Evolutionary conservation across 306 rosid genomes (phyloP).

Genomic region (Inga laurina): DNA sequence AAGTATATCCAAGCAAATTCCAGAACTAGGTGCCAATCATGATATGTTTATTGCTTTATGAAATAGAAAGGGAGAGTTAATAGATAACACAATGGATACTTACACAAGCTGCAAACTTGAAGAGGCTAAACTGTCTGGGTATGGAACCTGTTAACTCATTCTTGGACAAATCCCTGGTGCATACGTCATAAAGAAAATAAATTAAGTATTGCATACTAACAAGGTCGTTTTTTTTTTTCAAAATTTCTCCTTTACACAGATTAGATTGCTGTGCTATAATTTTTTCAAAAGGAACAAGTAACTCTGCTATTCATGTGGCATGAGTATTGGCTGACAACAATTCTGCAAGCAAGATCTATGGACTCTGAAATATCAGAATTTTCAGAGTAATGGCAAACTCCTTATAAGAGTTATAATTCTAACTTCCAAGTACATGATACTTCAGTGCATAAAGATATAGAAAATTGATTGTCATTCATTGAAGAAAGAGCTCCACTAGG

Average conservation of each 20-base stretch:
- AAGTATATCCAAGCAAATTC: not conserved
- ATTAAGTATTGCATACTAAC: conserved; percentile 11
- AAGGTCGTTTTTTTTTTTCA: not conserved
- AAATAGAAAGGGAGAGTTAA: not conserved
- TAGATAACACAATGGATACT: conserved; percentile 45
- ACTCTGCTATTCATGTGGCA: conserved; percentile 8
- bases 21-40: not conserved
- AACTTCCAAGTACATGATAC: conserved; percentile 7
- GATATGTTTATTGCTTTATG: not conserved
- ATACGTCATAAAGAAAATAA: conserved; percentile 18
- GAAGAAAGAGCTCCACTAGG: not conserved
- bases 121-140: conserved; percentile 75
- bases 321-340: not conserved
- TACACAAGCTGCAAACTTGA: conserved; percentile 85
- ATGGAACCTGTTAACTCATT: conserved; percentile 82
- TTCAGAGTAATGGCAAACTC: not conserved
- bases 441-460: not conserved
- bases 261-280: not conserved
- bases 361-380: not conserved
- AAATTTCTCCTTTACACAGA: not conserved
- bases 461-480: conserved; percentile 17
- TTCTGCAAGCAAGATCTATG: conserved; percentile 8
- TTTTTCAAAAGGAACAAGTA: not conserved
- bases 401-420: not conserved
- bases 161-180: conserved; percentile 80